Evolutionary conservation across 1,284 basidiomycete genomes (phyloP).

Genomic region (Volvariella surrecta): DNA sequence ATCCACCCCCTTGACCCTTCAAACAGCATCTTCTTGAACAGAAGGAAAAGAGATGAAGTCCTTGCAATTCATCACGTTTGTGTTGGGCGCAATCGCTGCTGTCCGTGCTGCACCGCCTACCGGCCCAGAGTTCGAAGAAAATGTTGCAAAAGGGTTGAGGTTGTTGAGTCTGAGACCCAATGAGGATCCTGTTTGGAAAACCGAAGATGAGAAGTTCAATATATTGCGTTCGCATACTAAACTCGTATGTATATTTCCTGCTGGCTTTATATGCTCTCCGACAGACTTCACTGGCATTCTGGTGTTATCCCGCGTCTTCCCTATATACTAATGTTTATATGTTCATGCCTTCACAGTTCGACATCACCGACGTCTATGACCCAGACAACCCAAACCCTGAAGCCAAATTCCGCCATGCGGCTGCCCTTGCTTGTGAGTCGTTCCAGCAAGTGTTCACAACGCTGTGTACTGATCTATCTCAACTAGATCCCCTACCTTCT

Average conservation of each 20-base stretch:
- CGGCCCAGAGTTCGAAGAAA: not conserved
- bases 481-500: slow-evolving; percentile 12
- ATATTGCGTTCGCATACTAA: slow-evolving; percentile 11
- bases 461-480: not conserved
- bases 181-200: slow-evolving; percentile 18
- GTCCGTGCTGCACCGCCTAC: not conserved
- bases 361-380: slow-evolving; percentile 14
- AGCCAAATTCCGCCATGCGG: slow-evolving; percentile 2
- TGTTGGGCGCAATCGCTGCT: not conserved
- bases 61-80: not conserved
- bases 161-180: not conserved
- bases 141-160: not conserved
- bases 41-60: too few relatives aligned
- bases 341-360: slow-evolving; percentile 11
- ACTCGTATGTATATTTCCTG: slow-evolving; percentile 12
- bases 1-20: too few relatives aligned
- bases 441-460: not conserved
- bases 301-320: not conserved
- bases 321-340: too few relatives aligned
- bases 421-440: slow-evolving; percentile 9
- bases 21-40: too few relatives aligned
- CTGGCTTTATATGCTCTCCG: not conserved
- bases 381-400: not conserved
- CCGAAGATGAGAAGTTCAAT: slow-evolving; percentile 14
- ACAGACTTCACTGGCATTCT: not conserved